These are phyloP conservation scores for Stygiomarasmius scandens DNA, from an alignment of 1,284 basidiomycete species.

Conservation along the genomic window DNA sequence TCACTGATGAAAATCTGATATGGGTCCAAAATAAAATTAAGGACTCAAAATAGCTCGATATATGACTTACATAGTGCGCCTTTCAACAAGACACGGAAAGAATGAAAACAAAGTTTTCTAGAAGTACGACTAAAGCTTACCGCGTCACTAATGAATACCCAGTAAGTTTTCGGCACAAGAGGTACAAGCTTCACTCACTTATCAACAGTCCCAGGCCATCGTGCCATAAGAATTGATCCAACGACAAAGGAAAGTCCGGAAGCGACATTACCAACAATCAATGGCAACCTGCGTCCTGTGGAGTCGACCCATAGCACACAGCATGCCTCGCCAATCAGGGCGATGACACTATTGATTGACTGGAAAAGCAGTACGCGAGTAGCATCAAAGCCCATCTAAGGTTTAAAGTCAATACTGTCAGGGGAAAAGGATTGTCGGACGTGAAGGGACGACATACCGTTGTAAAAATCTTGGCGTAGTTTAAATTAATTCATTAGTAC, in stretches of 20 bases:
- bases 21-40: slow-evolving; percentile 8
- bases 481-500: neutral
- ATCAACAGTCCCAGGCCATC: slow-evolving; percentile 48
- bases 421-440: too few relatives aligned
- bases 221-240: slow-evolving; percentile 53
- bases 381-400: slow-evolving; percentile 48
- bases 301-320: slow-evolving; percentile 63
- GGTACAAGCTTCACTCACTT: slow-evolving; percentile 33
- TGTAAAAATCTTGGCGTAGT: slow-evolving; percentile 30
- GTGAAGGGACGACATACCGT: slow-evolving; percentile 18
- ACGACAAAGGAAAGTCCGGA: slow-evolving; percentile 57
- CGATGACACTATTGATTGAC: slow-evolving; percentile 62
- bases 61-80: slow-evolving; percentile 33
- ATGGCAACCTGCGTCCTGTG: slow-evolving; percentile 53
- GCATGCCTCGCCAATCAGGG: slow-evolving; percentile 56
- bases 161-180: neutral
- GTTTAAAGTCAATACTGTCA: too few relatives aligned
- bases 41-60: neutral
- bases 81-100: too few relatives aligned
- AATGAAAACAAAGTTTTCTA: too few relatives aligned
- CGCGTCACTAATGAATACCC: slow-evolving; percentile 30
- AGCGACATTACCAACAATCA: slow-evolving; percentile 57
- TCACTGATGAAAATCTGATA: slow-evolving; percentile 40
- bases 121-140: slow-evolving; percentile 21
- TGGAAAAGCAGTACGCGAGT: slow-evolving; percentile 61